Evolutionary conservation across 305 asterid genomes (phyloP), one percentile per base, ranked within the genome.

Genomic region (Fraxinus paxiana): DNA sequence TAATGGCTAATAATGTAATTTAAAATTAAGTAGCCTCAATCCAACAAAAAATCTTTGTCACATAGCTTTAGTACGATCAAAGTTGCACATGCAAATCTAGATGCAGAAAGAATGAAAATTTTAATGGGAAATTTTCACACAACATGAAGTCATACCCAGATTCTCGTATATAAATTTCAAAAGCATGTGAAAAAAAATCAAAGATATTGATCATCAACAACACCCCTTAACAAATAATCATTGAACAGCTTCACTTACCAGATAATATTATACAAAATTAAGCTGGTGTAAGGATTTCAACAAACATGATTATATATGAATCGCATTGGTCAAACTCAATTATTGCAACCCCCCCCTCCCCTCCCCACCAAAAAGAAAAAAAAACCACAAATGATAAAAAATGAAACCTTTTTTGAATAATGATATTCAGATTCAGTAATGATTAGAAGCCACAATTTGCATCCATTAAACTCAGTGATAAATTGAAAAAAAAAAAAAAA

Each of bases 271-370:
- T 22, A 8, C 33, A 63, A 63, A 63, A 9, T 9, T 24, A 24
- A 63, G 20, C 65, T 17, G 26, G 65, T 6, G 26, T 5, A 56
- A 48, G 76, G 51, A 73, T 73, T 80, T 80, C 54, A 76, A 78
- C 80, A 77, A 81, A 85, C 88, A 79, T 24, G 34, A 56, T 54
- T 24, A 17, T 80, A 76, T 7, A 20, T 37, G 78, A 63, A 38
- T 38, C 76, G 33, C 15, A 82, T 34, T 20, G 78, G 30, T 69
- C 78, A 35, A 54, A 77, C 71, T 80, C 83, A 69, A 77, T 81
- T 34, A 73, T 56, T 56, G 0, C 12, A 8, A 1, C 4, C 15
- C 13, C 3, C 3, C 13, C 3, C 3, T n/a, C 13, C 8, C 38
- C 8, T 0, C 1, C 0, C 7, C 31, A 28, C 38, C 38, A 34